Base-by-base conservation (phyloP, 352 stramenopile genomes). In the Bremia lactucae region DNA sequence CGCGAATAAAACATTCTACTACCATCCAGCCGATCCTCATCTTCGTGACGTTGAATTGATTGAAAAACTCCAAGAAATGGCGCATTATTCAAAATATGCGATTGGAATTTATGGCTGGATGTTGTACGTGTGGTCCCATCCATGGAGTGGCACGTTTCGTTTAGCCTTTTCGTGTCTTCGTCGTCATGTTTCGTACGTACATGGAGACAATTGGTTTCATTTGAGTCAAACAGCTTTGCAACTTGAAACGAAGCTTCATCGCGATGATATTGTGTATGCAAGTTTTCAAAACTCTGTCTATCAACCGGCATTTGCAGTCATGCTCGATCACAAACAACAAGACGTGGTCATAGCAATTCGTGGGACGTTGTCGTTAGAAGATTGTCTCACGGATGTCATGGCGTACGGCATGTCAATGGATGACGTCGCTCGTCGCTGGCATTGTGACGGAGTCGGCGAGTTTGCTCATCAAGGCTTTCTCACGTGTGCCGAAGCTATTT, bases 71-170 rank as follows among this genome's bases (percentile, higher is more conserved):
- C 46, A 77, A 15, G 74, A 93, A 24, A 46, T 90, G 14, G 78
- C 78, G n/a, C 63, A 93, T 36, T 89, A 68, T 38, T 90, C 76
- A n/a, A 79, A 86, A 53, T 93, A 87, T 47, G 73, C 81, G 0
- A 61, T 91, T 20, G 77, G 81, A 8, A 93, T 93, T 40, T 93
- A 91, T 53, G 81, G 81, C 7, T 93, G 81, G 81, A 93, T 93
- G 78, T 58, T 93, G 31, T 93, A 85, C 49, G 72, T 93, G 19
- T 93, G 81, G 81, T 89, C 77, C n/a, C 76, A 89, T 35, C 81
- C 81, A 6, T 93, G 81, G 78, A 87, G 46, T n/a, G 74, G 73
- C 21, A 84, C 72, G 2, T 77, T 86, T 24, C 55, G 72, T 9
- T 52, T 93, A 3, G 72, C 79, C 4, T 83, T 93, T 28, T 75